A percentile compares a stretch with the other conserved stretches of the same genome.
Evolutionary conservation across 2,329 filamentous ascomycete genomes (phyloP).

Genomic region (Colletotrichum sp.): DNA sequence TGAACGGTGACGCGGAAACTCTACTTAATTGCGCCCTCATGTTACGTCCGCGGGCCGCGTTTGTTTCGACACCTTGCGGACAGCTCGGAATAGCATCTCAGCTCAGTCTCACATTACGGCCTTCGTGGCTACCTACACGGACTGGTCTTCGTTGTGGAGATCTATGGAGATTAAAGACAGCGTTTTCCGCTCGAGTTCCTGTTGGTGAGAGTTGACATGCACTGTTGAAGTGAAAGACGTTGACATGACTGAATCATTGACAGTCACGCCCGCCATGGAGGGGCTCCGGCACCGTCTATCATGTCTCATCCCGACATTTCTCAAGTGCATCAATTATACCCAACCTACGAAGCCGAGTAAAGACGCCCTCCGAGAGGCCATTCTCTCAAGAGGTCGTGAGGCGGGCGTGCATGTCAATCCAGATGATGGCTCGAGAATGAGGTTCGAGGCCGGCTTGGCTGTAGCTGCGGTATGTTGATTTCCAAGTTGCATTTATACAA

Average conservation of each 20-base stretch:
- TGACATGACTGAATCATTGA: neutral
- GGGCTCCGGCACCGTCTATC: neutral
- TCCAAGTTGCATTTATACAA: no score
- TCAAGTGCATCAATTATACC: neutral
- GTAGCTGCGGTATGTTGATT: neutral
- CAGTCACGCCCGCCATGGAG: neutral
- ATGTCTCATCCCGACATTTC: neutral
- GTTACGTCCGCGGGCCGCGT: neutral
- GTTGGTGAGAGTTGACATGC: neutral
- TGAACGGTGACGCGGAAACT: neutral
- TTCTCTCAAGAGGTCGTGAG: neutral
- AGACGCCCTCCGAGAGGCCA: neutral
- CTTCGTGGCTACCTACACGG: neutral
- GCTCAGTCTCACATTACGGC: neutral
- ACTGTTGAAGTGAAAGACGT: neutral
- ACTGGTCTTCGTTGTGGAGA: neutral
- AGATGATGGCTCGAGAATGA: neutral
- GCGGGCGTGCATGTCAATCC: neutral
- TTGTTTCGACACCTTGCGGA: neutral
- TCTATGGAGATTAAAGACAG: neutral
- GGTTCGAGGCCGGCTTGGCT: constrained; percentile 4
- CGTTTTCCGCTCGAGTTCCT: neutral
- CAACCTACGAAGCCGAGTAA: neutral
- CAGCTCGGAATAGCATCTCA: neutral
- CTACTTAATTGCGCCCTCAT: neutral